Conservation (phyloP, 441 rosid genomes). For the Croton setiger region DNA sequence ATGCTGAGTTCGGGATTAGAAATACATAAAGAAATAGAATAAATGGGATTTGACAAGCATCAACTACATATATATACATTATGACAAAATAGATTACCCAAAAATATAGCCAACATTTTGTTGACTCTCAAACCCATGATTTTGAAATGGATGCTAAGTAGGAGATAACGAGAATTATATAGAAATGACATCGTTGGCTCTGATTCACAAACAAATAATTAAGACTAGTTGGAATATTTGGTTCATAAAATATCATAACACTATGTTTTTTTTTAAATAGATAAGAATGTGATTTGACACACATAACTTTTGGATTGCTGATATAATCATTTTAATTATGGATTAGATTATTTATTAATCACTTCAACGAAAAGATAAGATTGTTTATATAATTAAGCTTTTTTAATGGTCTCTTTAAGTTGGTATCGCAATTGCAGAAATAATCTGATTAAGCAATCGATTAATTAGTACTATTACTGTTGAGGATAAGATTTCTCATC, state of each 20-base stretch:
- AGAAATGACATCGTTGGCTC: slow-evolving; percentile 24
- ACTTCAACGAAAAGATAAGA: slow-evolving; percentile 5
- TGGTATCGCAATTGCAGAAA: neutral
- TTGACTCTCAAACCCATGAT: slow-evolving; percentile 16
- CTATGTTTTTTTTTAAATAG: too few relatives aligned
- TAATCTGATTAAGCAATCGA: neutral
- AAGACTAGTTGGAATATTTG: neutral
- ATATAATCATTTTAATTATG: neutral
- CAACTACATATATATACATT: too few relatives aligned
- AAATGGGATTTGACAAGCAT: too few relatives aligned
- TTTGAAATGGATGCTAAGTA: neutral
- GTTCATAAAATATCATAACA: slow-evolving; percentile 14
- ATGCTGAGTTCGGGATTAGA: neutral
- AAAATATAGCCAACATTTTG: slow-evolving; percentile 7
- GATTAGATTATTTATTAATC: neutral
- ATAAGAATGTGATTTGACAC: slow-evolving; percentile 27
- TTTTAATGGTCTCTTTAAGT: too few relatives aligned
- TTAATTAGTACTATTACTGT: too few relatives aligned
- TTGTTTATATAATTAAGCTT: neutral
- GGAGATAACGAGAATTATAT: slow-evolving; percentile 15
- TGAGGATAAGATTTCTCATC: slow-evolving; percentile 20
- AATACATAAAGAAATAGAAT: neutral
- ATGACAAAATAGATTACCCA: slow-evolving; percentile 10
- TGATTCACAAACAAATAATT: slow-evolving; percentile 19
- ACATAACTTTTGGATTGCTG: neutral